Evolutionary conservation across 371 early-diverging fungal species (phyloP).

Genomic region (Mucor circinelloides): DNA sequence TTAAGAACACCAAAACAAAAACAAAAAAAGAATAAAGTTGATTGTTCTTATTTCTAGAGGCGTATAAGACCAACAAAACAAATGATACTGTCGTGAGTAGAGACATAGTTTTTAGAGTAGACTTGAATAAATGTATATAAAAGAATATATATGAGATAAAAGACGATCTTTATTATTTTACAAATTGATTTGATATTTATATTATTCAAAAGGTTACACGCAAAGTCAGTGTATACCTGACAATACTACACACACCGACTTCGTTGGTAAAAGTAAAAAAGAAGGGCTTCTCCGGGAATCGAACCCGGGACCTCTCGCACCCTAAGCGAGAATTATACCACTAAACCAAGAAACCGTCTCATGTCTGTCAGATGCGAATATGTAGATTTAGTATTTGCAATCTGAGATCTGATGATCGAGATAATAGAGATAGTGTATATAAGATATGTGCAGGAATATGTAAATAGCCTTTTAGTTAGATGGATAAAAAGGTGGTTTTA

Average conservation of each 20-base stretch:
- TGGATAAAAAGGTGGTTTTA: too few relatives aligned
- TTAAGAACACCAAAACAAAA: too few relatives aligned
- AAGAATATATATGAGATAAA: neutral
- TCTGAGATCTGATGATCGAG: too few relatives aligned
- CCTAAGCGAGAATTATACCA: slow-evolving; percentile 8
- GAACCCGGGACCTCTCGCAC: slow-evolving; percentile 8
- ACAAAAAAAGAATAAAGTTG: too few relatives aligned
- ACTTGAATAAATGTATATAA: neutral
- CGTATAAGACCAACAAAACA: too few relatives aligned
- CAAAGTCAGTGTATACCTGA: neutral
- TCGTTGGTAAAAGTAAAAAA: neutral
- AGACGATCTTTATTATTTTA: neutral
- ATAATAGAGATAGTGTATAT: too few relatives aligned
- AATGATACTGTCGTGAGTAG: too few relatives aligned
- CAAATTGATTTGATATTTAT: neutral
- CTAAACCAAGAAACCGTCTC: slow-evolving; percentile 4
- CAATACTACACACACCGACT: neutral
- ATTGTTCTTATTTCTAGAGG: too few relatives aligned
- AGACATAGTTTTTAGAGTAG: neutral
- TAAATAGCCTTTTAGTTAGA: too few relatives aligned
- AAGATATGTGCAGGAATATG: too few relatives aligned
- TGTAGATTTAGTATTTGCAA: too few relatives aligned
- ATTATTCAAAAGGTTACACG: neutral
- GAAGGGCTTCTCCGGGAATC: slow-evolving; percentile 8
- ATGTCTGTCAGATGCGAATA: too few relatives aligned